Base-by-base conservation (phyloP, 1,284 basidiomycete genomes). In the Ceratorhiza oryzae-sativae region DNA sequence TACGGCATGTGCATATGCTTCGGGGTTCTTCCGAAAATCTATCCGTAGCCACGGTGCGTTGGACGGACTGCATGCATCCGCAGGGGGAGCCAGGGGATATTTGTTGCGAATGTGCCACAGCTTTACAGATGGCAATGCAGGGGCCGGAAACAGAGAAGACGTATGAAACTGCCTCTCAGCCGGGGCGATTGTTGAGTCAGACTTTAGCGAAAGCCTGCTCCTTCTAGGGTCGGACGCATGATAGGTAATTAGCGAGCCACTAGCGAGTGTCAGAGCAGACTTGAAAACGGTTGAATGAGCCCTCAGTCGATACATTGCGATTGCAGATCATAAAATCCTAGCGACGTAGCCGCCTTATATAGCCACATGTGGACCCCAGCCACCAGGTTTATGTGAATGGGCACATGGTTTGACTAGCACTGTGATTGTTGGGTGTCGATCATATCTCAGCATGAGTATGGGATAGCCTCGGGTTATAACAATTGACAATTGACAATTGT, bases 181-280 rank as follows among this genome's bases (percentile, higher is more conserved):
- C n/a, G 58, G 39, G 3, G 58, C 45, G 18, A 45, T 36, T 30
- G 25, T 41, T 30, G 39, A 45, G 18, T 23, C 23, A 4, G 41
- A 2, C 39, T 25, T 8, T 13, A 45, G 3, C 2, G 58, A 23
- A 27, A 25, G 36, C 20, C 39, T 13, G 10, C 10, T 30, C 23
- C 25, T 41, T 6, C 58, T 36, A 4, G 39, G 25, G 39, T 60
- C 39, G 23, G 58, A 41, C 23, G 27, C 58, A 27, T 42, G 58
- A 30, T 60, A 60, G 12, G 58, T 60, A 15, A 60, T n/a, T 8
- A 45, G 20, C 30, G 58, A 60, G 39, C 58, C 58, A 45, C 58
- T 30, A 27, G 58, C 41, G 36, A 60, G 8, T 4, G 39, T 41
- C 15, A 42, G 25, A 5, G 12, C 41, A 45, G 58, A 41, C 41